These are phyloP conservation scores for Talaromyces albobiverticillius DNA, from an alignment of 2,329 filamentous ascomycete genomes.

Conservation along the genomic window DNA sequence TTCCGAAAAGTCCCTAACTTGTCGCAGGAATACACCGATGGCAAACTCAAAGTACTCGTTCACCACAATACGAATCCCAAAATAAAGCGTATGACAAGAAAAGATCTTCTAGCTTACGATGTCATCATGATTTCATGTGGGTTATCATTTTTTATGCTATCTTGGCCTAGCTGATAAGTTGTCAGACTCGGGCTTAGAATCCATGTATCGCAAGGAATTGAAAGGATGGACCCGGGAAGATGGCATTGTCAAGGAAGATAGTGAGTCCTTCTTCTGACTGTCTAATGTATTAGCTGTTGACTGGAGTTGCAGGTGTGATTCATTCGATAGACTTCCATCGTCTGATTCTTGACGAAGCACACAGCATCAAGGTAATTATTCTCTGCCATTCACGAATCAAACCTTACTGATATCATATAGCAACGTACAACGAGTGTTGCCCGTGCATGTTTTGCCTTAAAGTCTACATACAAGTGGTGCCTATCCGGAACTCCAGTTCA, in stretches of 20 bases:
- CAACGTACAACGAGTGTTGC: slow-evolving; percentile 81
- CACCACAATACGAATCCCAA: slow-evolving; percentile 85
- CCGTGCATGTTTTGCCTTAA: slow-evolving; percentile 88
- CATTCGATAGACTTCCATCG: slow-evolving; percentile 87
- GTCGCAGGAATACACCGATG: slow-evolving; percentile 67
- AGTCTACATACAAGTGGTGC: slow-evolving; percentile 90
- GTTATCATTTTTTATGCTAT: slow-evolving; percentile 27
- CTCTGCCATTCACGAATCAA: neutral
- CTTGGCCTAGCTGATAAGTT: neutral
- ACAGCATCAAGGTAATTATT: slow-evolving; percentile 73
- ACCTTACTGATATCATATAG: slow-evolving; percentile 20
- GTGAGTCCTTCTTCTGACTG: slow-evolving; percentile 27
- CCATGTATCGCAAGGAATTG: slow-evolving; percentile 85
- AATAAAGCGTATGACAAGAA: slow-evolving; percentile 70
- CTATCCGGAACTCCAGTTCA: slow-evolving; percentile 92
- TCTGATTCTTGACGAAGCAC: slow-evolving; percentile 89
- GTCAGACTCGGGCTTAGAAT: slow-evolving; percentile 67
- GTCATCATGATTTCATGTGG: slow-evolving; percentile 98
- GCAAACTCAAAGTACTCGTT: slow-evolving; percentile 84
- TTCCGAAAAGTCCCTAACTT: slow-evolving; percentile 7
- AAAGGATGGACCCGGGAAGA: slow-evolving; percentile 83
- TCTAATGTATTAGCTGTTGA: neutral
- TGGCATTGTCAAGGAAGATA: slow-evolving; percentile 74
- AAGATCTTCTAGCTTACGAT: slow-evolving; percentile 77
- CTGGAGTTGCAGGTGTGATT: slow-evolving; percentile 58